Base-by-base conservation (phyloP, 2,329 filamentous ascomycete species). In the Chaetomiaceae sp. region DNA sequence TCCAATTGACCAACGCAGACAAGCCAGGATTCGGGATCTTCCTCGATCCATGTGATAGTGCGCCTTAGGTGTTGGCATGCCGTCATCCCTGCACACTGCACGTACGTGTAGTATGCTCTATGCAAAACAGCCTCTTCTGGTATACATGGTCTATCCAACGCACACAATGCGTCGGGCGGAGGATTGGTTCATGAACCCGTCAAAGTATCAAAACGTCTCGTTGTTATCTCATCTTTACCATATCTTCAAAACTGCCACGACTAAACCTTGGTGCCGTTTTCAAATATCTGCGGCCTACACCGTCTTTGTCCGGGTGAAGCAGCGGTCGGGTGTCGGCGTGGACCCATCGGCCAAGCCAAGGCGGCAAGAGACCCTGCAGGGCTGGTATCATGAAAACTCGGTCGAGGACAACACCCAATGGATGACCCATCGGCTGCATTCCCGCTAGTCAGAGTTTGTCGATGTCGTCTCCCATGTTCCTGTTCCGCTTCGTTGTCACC, bases 321-420 rank as follows among this genome's bases (percentile, higher is more conserved):
- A 21, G 32, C 5, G 29, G 9, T 27, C 55, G 55, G 55, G 45
- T 55, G 40, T 57, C 55, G 52, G 52, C 52, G 46, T 54, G 53
- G 53, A 55, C 4, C 48, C 53, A 43, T 44, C 53, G 37, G 48
- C 18, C 2, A 5, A 30, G 53, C 48, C 32, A 48, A 43, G 37
- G 27, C 48, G 52, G 47, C 23, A 32, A 37, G 8, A 34, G 34
- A n/a, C 20, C 38, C 29, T 30, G 34, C 23, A 47, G 34, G 32
- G 20, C 37, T 32, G 21, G 21, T 16, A 33, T 42, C 6, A 29
- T 18, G 37, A 51, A 54, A 48, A 44, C 16, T 51, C 48, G 18
- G 33, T 55, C 38, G 25, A 41, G 27, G 14, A 16, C 27, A 34
- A 32, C 34, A 44, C 18, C 43, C 43, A 23, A 47, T 41, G 21